A percentile compares a stretch with the other conserved stretches of the same genome.
phyloP scores from a whole-genome alignment of 441 rosid genomes.

The Daphne laureola region DNA sequence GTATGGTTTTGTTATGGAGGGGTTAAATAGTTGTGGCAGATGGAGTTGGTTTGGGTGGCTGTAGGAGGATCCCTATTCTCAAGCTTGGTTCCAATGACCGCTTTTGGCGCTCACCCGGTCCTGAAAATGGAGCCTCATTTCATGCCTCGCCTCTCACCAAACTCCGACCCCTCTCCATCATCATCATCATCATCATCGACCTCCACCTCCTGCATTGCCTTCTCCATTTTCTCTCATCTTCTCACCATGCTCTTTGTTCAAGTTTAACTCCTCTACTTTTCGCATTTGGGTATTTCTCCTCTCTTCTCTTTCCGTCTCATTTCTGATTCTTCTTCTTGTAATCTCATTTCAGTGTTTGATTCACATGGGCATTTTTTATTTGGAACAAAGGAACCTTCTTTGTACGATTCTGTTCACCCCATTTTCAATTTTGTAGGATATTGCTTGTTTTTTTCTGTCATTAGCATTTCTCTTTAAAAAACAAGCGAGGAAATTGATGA shows the following conservation, averaged over 20 bases:
- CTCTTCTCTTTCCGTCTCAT: neutral
- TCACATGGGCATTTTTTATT: neutral
- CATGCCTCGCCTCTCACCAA: constrained; percentile 17
- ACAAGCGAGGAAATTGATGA: neutral
- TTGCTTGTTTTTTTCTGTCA: neutral
- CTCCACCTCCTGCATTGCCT: neutral
- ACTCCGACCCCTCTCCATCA: neutral
- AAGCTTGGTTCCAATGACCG: constrained; percentile 37
- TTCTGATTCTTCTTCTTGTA: constrained; percentile 2
- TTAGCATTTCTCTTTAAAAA: neutral
- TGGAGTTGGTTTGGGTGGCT: constrained; percentile 22
- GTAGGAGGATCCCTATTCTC: constrained; percentile 50
- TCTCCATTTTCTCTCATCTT: constrained; percentile 17
- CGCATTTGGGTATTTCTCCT: constrained; percentile 30
- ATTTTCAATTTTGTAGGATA: constrained; percentile 3
- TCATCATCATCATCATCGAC: too few relatives aligned
- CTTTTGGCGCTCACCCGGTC: constrained; percentile 52
- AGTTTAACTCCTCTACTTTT: constrained; percentile 37
- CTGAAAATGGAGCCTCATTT: constrained; percentile 36
- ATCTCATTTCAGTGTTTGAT: neutral
- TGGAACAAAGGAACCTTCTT: neutral
- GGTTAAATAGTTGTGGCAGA: too few relatives aligned
- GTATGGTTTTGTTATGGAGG: too few relatives aligned
- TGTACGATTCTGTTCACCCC: neutral
- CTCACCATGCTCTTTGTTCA: constrained; percentile 26